phyloP scores from a whole-genome alignment of 2,329 filamentous ascomycete species.

The Periconia macrospinosa region DNA sequence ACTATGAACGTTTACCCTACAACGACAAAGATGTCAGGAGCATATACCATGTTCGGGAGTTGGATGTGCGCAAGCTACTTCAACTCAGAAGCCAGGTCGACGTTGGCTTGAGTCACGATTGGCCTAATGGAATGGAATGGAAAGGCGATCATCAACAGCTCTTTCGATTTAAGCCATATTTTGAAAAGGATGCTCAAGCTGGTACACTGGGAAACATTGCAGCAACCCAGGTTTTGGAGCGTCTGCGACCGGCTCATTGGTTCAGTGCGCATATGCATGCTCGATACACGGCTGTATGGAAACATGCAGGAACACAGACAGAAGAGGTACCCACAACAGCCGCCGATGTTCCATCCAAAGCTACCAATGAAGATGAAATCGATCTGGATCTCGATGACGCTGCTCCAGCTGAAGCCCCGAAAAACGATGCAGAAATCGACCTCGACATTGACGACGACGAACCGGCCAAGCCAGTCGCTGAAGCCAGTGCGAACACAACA shows the following conservation, averaged over 20 bases:
- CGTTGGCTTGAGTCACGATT: slow-evolving; percentile 91
- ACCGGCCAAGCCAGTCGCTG: slow-evolving; percentile 10
- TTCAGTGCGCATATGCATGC: slow-evolving; percentile 89
- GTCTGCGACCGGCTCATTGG: slow-evolving; percentile 82
- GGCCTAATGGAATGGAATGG: slow-evolving; percentile 83
- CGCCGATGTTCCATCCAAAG: slow-evolving; percentile 38
- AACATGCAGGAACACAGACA: slow-evolving; percentile 47
- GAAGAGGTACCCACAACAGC: slow-evolving; percentile 12
- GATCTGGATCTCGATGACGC: slow-evolving; percentile 61
- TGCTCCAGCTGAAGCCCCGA: slow-evolving; percentile 25
- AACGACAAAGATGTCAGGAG: slow-evolving; percentile 72
- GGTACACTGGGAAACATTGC: slow-evolving; percentile 79
- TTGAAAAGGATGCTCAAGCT: slow-evolving; percentile 72
- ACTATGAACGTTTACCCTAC: slow-evolving; percentile 86
- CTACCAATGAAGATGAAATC: slow-evolving; percentile 54
- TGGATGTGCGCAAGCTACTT: slow-evolving; percentile 88
- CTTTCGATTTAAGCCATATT: slow-evolving; percentile 73
- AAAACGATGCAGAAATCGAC: slow-evolving; percentile 42
- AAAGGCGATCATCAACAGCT: slow-evolving; percentile 70
- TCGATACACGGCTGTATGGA: slow-evolving; percentile 72
- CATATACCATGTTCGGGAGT: slow-evolving; percentile 86
- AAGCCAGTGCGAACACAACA: neutral
- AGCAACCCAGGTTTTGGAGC: slow-evolving; percentile 77
- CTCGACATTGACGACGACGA: slow-evolving; percentile 57
- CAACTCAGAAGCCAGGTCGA: slow-evolving; percentile 86